Evolutionary conservation across 2,329 filamentous ascomycete species (phyloP).

Genomic region (Epichloe sylvatica): DNA sequence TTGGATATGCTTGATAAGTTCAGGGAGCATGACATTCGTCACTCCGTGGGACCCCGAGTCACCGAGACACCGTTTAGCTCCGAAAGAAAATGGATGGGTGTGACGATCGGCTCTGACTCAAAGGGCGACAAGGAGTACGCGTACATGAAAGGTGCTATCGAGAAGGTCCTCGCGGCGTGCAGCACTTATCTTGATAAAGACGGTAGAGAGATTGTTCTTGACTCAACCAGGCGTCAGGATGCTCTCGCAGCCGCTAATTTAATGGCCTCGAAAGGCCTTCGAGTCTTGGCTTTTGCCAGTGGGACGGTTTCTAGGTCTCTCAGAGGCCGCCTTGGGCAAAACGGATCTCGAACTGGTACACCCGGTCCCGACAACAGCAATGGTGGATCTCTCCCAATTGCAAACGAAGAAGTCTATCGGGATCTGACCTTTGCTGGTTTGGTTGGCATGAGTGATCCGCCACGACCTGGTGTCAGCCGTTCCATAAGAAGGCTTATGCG

Average conservation of each 20-base stretch:
- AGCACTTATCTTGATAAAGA: constrained; percentile 82
- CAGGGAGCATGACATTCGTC: constrained; percentile 80
- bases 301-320: constrained; percentile 45
- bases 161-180: constrained; percentile 72
- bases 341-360: constrained; percentile 36
- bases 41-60: constrained; percentile 67
- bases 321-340: constrained; percentile 26
- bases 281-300: constrained; percentile 88
- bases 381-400: constrained; percentile 29
- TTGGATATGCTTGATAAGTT: constrained; percentile 84
- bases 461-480: constrained; percentile 74
- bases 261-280: constrained; percentile 79
- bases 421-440: constrained; percentile 81
- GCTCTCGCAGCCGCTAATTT: constrained; percentile 66
- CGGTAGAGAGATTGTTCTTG: constrained; percentile 73
- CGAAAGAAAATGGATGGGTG: constrained; percentile 98
- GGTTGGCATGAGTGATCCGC: constrained; percentile 95
- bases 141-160: constrained; percentile 91
- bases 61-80: constrained; percentile 93
- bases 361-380: constrained; percentile 27
- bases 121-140: constrained; percentile 60
- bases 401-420: constrained; percentile 59
- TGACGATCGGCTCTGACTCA: constrained; percentile 56
- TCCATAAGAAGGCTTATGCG: constrained; percentile 84
- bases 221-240: constrained; percentile 59